A percentile compares a stretch with the other conserved stretches of the same genome.
These are phyloP conservation scores for Umbelopsis ramanniana DNA, from an alignment of 192 early-diverging fungal species.

Conservation along the genomic window DNA sequence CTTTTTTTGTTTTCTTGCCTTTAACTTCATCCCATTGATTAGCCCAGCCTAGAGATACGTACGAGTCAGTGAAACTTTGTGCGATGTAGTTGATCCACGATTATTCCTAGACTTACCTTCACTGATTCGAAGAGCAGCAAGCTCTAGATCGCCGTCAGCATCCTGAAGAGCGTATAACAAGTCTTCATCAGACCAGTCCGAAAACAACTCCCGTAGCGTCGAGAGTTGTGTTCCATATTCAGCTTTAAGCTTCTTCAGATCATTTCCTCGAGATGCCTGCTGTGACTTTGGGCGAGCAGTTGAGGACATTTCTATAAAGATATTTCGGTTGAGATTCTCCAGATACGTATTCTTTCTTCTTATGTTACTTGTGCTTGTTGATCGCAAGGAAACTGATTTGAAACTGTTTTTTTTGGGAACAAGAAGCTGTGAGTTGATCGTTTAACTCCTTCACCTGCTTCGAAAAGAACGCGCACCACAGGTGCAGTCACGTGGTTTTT, in stretches of 20 bases:
- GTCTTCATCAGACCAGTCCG: conserved; percentile 89
- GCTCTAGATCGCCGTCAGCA: conserved; percentile 82
- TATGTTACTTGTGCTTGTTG: neutral
- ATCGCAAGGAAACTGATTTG: conserved; percentile 6
- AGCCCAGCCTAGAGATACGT: conserved; percentile 31
- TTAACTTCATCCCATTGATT: conserved; percentile 43
- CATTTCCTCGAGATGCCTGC: conserved; percentile 41
- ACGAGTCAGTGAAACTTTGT: neutral
- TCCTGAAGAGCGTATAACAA: conserved; percentile 85
- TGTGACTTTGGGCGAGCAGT: conserved; percentile 17
- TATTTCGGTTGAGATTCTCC: conserved; percentile 4
- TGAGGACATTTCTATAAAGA: conserved; percentile 2
- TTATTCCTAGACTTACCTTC: conserved; percentile 60
- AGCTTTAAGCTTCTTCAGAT: conserved; percentile 63
- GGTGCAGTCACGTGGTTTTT: neutral
- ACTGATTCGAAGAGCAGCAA: conserved; percentile 78
- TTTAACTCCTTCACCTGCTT: neutral
- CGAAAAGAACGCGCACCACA: neutral
- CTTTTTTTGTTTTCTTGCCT: conserved; percentile 35
- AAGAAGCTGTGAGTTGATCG: neutral
- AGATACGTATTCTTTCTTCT: neutral
- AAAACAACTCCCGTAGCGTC: conserved; percentile 71
- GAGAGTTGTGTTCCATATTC: conserved; percentile 65
- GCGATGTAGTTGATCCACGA: neutral
- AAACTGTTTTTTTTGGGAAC: conserved; percentile 5